Evolutionary conservation across 108 stramenopile genomes (phyloP).

Genomic region (Discostella stelligeroides): DNA sequence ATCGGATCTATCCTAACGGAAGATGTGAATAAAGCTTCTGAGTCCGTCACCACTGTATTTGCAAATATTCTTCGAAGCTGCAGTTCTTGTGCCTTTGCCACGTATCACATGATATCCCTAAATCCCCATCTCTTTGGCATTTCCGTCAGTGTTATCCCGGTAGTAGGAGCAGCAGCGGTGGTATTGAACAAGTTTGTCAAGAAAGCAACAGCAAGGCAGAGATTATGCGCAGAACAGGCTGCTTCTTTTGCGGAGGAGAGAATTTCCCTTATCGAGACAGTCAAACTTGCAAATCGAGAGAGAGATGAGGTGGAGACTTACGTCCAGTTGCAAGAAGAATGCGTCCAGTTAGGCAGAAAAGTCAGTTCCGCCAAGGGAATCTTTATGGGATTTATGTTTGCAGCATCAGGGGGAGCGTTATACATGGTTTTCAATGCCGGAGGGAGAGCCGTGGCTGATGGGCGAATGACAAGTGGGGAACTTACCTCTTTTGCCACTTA

Average conservation of each 20-base stretch:
- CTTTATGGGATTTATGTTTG: slow-evolving; percentile 88
- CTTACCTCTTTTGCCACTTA: slow-evolving; percentile 84
- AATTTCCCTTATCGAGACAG: slow-evolving; percentile 66
- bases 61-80: slow-evolving; percentile 74
- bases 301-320: slow-evolving; percentile 71
- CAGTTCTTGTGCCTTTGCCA: slow-evolving; percentile 72
- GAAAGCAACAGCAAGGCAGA: slow-evolving; percentile 59
- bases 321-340: slow-evolving; percentile 57
- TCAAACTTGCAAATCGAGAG: slow-evolving; percentile 76
- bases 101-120: slow-evolving; percentile 79
- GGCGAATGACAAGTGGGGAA: slow-evolving; percentile 75
- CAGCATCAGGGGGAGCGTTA: slow-evolving; percentile 67
- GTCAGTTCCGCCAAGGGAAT: slow-evolving; percentile 69
- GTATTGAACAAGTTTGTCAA: slow-evolving; percentile 74
- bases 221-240: slow-evolving; percentile 56
- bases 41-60: slow-evolving; percentile 68
- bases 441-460: slow-evolving; percentile 66
- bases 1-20: slow-evolving; percentile 74
- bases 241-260: slow-evolving; percentile 84
- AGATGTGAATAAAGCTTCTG: slow-evolving; percentile 68
- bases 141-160: slow-evolving; percentile 68
- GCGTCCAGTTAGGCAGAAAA: slow-evolving; percentile 51
- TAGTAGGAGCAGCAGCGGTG: slow-evolving; percentile 76
- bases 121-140: slow-evolving; percentile 77
- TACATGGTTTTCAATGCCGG: slow-evolving; percentile 77